phyloP scores from a whole-genome alignment of 805 yeast genomes.

The Candida nonsorbophila region DNA sequence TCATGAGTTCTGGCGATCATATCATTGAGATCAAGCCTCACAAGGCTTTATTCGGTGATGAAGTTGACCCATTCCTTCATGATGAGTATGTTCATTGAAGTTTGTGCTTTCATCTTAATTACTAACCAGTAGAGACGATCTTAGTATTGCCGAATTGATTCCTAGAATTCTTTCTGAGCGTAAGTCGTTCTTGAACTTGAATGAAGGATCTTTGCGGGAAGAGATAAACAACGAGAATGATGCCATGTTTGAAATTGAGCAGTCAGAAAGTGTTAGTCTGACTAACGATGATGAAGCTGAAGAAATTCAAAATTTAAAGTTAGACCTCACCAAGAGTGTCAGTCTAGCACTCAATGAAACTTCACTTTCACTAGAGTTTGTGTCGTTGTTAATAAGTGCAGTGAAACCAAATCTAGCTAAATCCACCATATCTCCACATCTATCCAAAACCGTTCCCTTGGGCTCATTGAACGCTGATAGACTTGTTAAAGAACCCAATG shows the following conservation, averaged over 20 bases:
- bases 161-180: constrained; percentile 56
- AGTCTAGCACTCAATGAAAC: constrained; percentile 81
- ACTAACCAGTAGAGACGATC: constrained; percentile 24
- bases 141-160: constrained; percentile 50
- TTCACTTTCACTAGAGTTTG: constrained; percentile 80
- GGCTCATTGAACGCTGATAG: constrained; percentile 62
- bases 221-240: constrained; percentile 21
- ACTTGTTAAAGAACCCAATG: constrained; percentile 17
- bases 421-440: constrained; percentile 81
- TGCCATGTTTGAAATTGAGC: constrained; percentile 5
- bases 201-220: constrained; percentile 47
- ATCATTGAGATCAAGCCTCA: constrained; percentile 12
- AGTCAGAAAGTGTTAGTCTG: constrained; percentile 4
- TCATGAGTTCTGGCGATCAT: constrained; percentile 1
- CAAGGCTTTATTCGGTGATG: constrained; percentile 21
- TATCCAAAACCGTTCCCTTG: constrained; percentile 66
- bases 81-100: constrained; percentile 27
- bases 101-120: not conserved
- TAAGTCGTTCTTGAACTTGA: constrained; percentile 52
- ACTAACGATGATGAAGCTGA: constrained; percentile 19
- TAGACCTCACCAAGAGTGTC: constrained; percentile 48
- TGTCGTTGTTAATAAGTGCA: constrained; percentile 75
- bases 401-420: constrained; percentile 82
- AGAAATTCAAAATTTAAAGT: constrained; percentile 45
- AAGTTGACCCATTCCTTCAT: constrained; percentile 33